phyloP scores from a whole-genome alignment of 2,329 filamentous ascomycete species.

The Juglanconis juglandina region DNA sequence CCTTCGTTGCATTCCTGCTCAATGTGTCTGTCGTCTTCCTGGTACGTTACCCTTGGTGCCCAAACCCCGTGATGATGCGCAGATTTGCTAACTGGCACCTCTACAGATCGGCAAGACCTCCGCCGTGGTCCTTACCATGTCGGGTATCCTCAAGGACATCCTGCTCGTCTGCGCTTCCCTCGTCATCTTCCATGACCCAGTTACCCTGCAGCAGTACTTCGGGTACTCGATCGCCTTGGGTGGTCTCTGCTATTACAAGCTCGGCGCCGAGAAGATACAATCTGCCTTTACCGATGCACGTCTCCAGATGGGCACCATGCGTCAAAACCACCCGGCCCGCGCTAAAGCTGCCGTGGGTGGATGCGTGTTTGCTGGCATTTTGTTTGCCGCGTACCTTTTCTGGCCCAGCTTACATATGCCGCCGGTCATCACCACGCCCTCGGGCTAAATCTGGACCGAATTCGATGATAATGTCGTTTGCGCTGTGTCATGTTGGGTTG shows the following conservation, averaged over 20 bases:
- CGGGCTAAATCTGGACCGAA: conserved; percentile 1
- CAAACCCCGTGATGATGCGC: background rate
- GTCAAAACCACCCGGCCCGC: conserved; percentile 18
- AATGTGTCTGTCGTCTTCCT: conserved; percentile 79
- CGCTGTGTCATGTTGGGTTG: conserved; percentile 1
- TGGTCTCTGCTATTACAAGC: conserved; percentile 28
- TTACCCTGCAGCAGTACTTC: conserved; percentile 63
- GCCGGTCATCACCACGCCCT: conserved; percentile 6
- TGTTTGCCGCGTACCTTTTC: conserved; percentile 15
- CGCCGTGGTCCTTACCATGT: conserved; percentile 68
- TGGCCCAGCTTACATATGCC: conserved; percentile 18
- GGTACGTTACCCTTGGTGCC: conserved; percentile 46
- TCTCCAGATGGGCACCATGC: conserved; percentile 14
- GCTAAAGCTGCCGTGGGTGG: conserved; percentile 16
- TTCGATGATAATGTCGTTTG: background rate
- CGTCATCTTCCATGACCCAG: conserved; percentile 63
- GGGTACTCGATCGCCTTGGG: conserved; percentile 61
- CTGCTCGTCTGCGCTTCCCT: conserved; percentile 66
- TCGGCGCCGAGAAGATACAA: conserved; percentile 19
- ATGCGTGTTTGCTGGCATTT: conserved; percentile 11
- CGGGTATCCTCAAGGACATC: conserved; percentile 71
- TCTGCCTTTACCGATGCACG: conserved; percentile 16
- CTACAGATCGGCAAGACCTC: conserved; percentile 66
- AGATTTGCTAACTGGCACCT: background rate
- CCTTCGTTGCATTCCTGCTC: conserved; percentile 68